A percentile compares a stretch with the other conserved stretches of the same genome.
phyloP scores from a whole-genome alignment of 2,329 filamentous ascomycete species.

The Lasiodiplodia citricola region DNA sequence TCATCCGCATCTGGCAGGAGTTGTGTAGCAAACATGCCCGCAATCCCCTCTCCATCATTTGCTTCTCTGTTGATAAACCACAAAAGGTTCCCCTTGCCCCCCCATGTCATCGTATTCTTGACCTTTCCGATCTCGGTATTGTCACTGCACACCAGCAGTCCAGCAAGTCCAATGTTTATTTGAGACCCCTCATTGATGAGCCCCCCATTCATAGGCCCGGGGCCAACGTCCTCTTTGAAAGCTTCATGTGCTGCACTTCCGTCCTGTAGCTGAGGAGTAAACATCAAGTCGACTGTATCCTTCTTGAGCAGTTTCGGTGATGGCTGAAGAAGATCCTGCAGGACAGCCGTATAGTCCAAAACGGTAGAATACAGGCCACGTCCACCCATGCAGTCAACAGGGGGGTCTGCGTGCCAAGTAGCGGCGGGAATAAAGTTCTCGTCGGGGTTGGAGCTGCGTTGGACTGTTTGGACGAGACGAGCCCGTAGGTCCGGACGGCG shows the following conservation, averaged over 20 bases:
- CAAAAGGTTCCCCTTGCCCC: conserved; percentile 39
- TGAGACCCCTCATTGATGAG: conserved; percentile 28
- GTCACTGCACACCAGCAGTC: conserved; percentile 32
- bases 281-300: conserved; percentile 4
- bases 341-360: background rate
- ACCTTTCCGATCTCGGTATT: background rate
- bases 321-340: conserved; percentile 28
- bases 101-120: conserved; percentile 38
- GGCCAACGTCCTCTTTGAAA: conserved; percentile 26
- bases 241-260: conserved; percentile 14
- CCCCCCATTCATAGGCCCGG: conserved; percentile 31
- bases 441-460: conserved; percentile 32
- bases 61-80: conserved; percentile 32
- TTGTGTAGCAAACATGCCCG: background rate
- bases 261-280: conserved; percentile 28
- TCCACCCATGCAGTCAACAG: conserved; percentile 1
- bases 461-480: conserved; percentile 31
- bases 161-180: conserved; percentile 38
- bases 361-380: background rate
- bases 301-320: conserved; percentile 30
- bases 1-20: background rate
- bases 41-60: background rate
- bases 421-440: background rate
- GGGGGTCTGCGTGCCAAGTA: background rate
- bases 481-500: background rate